Evolutionary conservation across 805 yeast species (phyloP).

Genomic region (Zygoascus flipseniorum): DNA sequence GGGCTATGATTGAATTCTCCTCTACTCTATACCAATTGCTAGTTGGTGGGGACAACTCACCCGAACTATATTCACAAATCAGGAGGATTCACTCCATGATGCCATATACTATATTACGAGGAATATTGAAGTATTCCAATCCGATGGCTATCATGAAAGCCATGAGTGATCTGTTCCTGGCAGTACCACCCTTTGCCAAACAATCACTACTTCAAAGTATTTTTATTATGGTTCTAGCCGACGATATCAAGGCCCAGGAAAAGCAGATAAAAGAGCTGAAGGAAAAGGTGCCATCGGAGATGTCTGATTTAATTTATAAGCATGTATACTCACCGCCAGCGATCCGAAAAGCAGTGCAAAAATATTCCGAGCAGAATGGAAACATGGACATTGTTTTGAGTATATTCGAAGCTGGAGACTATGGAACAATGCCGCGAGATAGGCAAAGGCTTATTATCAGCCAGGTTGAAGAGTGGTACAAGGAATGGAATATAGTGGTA

Average conservation of each 20-base stretch:
- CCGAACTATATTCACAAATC: constrained; percentile 63
- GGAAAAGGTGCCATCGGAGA: constrained; percentile 27
- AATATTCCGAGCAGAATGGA: constrained; percentile 23
- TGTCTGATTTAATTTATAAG: constrained; percentile 16
- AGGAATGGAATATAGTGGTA: constrained; percentile 30
- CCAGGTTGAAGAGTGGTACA: constrained; percentile 24
- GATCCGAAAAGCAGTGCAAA: constrained; percentile 25
- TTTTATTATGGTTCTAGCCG: constrained; percentile 63
- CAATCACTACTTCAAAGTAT: constrained; percentile 64
- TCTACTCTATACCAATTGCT: constrained; percentile 76
- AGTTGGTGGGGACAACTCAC: constrained; percentile 72
- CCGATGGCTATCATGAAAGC: constrained; percentile 79
- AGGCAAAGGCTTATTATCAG: neutral
- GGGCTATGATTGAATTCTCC: constrained; percentile 77
- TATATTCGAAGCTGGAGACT: constrained; percentile 1
- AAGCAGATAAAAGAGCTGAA: constrained; percentile 43
- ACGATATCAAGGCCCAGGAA: constrained; percentile 60
- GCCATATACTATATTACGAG: constrained; percentile 73
- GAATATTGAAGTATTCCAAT: constrained; percentile 73
- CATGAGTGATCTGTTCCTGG: constrained; percentile 72
- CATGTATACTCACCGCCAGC: constrained; percentile 14
- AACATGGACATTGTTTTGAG: constrained; percentile 19
- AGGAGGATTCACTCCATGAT: constrained; percentile 64
- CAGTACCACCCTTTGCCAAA: constrained; percentile 57
- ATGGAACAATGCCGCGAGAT: neutral